These are phyloP conservation scores for Moricandia moricandioides DNA, from an alignment of 345 rosid species.

Conservation along the genomic window DNA sequence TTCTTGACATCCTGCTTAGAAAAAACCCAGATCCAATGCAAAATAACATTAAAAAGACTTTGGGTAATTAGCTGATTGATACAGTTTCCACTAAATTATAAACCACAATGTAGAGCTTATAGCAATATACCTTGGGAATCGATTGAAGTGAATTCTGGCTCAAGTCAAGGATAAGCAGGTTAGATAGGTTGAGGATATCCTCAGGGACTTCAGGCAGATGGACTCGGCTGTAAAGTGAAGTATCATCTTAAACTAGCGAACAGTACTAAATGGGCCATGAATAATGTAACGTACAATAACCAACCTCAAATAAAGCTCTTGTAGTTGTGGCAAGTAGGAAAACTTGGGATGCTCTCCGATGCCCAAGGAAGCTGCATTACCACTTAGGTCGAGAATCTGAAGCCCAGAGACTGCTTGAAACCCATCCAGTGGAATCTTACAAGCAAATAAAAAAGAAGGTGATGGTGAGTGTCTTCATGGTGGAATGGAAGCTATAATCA, in stretches of 20 bases:
- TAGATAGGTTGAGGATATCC: slow-evolving; percentile 57
- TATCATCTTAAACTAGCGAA: slow-evolving; percentile 4
- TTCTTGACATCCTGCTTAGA: slow-evolving; percentile 59
- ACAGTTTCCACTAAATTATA: background rate
- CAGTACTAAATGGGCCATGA: background rate
- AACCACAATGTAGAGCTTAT: background rate
- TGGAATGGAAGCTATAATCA: slow-evolving; percentile 8
- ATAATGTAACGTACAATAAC: slow-evolving; percentile 12
- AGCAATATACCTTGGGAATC: slow-evolving; percentile 53
- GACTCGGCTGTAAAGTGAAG: slow-evolving; percentile 52
- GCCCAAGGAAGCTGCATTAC: slow-evolving; percentile 51
- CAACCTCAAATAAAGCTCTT: slow-evolving; percentile 88
- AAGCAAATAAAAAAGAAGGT: slow-evolving; percentile 25
- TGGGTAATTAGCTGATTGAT: slow-evolving; percentile 10
- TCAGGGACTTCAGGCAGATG: slow-evolving; percentile 67
- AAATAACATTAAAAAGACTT: background rate
- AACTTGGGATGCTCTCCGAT: slow-evolving; percentile 55
- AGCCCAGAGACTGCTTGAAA: slow-evolving; percentile 66
- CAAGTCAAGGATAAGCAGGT: slow-evolving; percentile 69
- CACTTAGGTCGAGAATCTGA: slow-evolving; percentile 78
- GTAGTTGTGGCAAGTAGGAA: slow-evolving; percentile 60
- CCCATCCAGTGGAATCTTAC: slow-evolving; percentile 73
- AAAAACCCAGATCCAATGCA: slow-evolving; percentile 12
- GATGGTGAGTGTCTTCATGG: slow-evolving; percentile 17
- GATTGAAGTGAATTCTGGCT: slow-evolving; percentile 74